Evolutionary conservation across 108 stramenopile genomes (phyloP), one percentile per base, ranked within the genome.

Genomic region (Skeletonema menzelii): DNA sequence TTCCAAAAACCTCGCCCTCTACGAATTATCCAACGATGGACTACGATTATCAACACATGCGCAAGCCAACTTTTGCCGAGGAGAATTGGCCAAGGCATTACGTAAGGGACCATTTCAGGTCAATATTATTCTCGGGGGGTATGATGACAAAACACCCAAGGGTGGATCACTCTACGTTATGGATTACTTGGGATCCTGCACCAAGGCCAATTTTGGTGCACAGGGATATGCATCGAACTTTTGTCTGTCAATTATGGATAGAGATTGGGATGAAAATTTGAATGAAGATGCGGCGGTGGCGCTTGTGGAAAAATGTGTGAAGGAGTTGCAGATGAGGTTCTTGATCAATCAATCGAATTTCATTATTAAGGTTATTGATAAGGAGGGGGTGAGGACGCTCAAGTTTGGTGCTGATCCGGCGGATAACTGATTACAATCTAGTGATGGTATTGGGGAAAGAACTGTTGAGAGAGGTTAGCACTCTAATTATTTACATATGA

Each of bases 31-130:
- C 38, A 96, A 97, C 75, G 94, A 97, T 66, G 95, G 96, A 46
- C 73, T 90, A 31, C 89, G 93, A 74, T 84, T 98, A 14, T 94
- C 88, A 42, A 97, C 97, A 57, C 81, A 92, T 13, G 97, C 96
- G 24, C 91, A 97, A 64, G 97, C 97, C 53, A 95, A 96, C 79
- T 99, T 93, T 84, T 91, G 94, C 60, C 92, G 99, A 14, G 86
- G 90, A 30, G 95, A 97, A 85, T 73, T 99, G 47, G 97, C 99
- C 49, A 77, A 74, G 14, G 99, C 99, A 8, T 75, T 99, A 19
- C 91, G 99, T 31, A 90, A 87, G 72, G 99, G 97, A 3, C 99
- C 99, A 20, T 98, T 92, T 81, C 99, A 98, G 80, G 96, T 97
- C 26, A 97, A 98, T 73, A 61, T 96, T 42, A 85, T 99, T 44